phyloP scores from a whole-genome alignment of 768 basidiomycete species.

The Mycena amicta region DNA sequence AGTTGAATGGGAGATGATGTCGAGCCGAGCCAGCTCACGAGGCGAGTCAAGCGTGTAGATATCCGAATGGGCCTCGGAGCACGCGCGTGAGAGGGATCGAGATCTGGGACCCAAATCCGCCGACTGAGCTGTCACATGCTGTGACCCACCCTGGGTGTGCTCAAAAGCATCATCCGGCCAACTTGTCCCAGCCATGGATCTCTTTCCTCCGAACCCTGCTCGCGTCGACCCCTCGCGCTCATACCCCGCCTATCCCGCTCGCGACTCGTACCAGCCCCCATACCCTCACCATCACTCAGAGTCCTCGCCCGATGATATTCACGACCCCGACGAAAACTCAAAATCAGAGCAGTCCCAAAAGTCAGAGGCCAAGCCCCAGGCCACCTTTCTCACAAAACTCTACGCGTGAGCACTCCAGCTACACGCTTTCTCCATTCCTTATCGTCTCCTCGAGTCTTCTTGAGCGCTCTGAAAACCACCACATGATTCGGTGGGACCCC shows the following conservation, averaged over 20 bases:
- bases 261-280: slow-evolving; percentile 35
- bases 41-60: not conserved
- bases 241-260: slow-evolving; percentile 26
- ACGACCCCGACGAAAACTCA: slow-evolving; percentile 50
- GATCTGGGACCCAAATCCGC: slow-evolving; percentile 4
- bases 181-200: slow-evolving; percentile 52
- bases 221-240: slow-evolving; percentile 11
- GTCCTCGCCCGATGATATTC: slow-evolving; percentile 49
- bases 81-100: not conserved
- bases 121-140: too few relatives aligned
- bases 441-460: slow-evolving; percentile 59
- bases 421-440: slow-evolving; percentile 12
- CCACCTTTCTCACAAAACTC: slow-evolving; percentile 95
- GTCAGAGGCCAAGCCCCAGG: slow-evolving; percentile 80
- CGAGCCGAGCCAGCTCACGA: not conserved
- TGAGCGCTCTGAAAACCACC: slow-evolving; percentile 90
- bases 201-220: slow-evolving; percentile 50
- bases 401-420: slow-evolving; percentile 73
- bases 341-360: slow-evolving; percentile 58
- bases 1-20: not conserved
- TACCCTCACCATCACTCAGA: slow-evolving; percentile 43
- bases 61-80: slow-evolving; percentile 1
- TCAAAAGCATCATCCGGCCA: slow-evolving; percentile 18
- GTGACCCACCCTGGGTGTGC: not conserved
- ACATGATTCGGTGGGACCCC: slow-evolving; percentile 97